Evolutionary conservation across 305 asterid genomes (phyloP).

Genomic region (Solanum hybrid): DNA sequence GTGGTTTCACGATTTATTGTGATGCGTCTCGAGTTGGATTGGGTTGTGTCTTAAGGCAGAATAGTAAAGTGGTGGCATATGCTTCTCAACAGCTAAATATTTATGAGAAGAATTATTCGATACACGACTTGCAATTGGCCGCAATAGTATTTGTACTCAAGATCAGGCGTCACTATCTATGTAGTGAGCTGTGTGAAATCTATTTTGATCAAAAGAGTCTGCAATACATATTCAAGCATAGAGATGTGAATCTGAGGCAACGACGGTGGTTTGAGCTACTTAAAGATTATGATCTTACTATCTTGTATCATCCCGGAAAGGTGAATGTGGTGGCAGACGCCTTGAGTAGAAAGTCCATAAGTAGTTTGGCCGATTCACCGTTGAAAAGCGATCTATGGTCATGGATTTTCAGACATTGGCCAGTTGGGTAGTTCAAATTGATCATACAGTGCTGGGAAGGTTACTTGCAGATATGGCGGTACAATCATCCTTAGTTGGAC

Average conservation of each 20-base stretch:
- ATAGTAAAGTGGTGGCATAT: neutral
- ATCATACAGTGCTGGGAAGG: neutral
- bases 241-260: neutral
- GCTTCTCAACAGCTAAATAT: neutral
- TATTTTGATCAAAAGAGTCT: neutral
- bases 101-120: neutral
- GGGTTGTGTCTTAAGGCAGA: neutral
- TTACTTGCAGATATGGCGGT: neutral
- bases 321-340: neutral
- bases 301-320: neutral
- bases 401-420: neutral
- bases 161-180: neutral
- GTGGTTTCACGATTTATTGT: neutral
- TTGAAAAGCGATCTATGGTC: neutral
- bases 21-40: neutral
- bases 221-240: neutral
- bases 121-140: neutral
- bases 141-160: neutral
- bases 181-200: neutral
- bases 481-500: neutral
- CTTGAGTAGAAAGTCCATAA: neutral
- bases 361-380: neutral
- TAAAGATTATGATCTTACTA: neutral
- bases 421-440: neutral
- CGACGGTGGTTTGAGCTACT: neutral